phyloP scores from a whole-genome alignment of 495 filamentous ascomycete genomes.

The Rusavskia elegans region DNA sequence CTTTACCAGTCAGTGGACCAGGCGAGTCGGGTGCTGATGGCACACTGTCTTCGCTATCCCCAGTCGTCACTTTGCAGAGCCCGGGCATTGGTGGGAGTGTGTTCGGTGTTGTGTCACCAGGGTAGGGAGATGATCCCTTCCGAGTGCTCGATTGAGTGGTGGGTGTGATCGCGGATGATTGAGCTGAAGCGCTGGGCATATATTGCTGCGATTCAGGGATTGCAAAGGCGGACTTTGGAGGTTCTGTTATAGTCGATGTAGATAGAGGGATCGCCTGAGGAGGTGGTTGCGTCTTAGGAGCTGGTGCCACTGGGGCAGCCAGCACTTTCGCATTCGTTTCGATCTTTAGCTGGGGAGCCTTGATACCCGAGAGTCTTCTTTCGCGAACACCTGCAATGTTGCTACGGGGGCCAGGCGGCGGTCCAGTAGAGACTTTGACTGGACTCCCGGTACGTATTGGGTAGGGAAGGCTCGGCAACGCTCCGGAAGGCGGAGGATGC shows the following conservation, averaged over 20 bases:
- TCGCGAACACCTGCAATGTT: conserved; percentile 48
- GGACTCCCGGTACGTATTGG: conserved; percentile 14
- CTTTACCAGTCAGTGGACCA: conserved; percentile 30
- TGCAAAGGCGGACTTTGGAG: conserved; percentile 14
- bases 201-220: conserved; percentile 8
- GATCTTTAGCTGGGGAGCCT: conserved; percentile 72
- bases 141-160: conserved; percentile 4
- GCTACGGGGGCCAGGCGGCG: conserved; percentile 18
- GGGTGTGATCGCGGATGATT: conserved; percentile 2
- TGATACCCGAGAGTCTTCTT: conserved; percentile 67
- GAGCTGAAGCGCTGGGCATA: conserved; percentile 1
- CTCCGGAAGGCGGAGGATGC: conserved; percentile 17
- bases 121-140: conserved; percentile 14
- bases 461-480: conserved; percentile 19
- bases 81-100: conserved; percentile 14
- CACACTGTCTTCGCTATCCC: conserved; percentile 25
- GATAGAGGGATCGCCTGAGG: conserved; percentile 13
- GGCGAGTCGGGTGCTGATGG: conserved; percentile 27
- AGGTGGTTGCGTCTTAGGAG: conserved; percentile 27
- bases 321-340: conserved; percentile 46
- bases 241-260: conserved; percentile 7
- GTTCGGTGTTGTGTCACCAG: conserved; percentile 8
- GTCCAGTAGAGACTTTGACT: conserved; percentile 9
- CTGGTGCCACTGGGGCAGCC: conserved; percentile 21
- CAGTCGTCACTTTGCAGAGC: conserved; percentile 24